Evolutionary conservation across 805 yeast species (phyloP).

Genomic region (Wickerhamomyces ciferrii): DNA sequence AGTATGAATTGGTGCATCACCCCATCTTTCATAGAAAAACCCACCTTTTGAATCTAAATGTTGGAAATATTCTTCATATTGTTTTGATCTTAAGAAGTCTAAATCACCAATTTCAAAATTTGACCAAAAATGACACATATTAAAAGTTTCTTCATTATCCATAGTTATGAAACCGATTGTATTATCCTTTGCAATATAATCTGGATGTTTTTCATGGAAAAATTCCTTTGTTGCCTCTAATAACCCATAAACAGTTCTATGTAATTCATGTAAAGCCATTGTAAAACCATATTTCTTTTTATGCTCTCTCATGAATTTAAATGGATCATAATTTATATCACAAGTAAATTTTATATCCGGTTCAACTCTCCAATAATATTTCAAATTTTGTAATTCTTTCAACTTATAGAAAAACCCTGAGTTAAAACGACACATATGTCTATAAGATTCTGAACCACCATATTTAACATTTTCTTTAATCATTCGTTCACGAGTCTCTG

Average conservation of each 20-base stretch:
- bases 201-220: constrained; percentile 37
- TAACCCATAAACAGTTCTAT: constrained; percentile 53
- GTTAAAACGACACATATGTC: constrained; percentile 57
- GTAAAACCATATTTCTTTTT: constrained; percentile 64
- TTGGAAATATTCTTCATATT: constrained; percentile 56
- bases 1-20: constrained; percentile 90
- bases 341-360: constrained; percentile 60
- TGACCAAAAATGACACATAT: constrained; percentile 80
- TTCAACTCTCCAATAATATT: constrained; percentile 75
- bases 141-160: constrained; percentile 61
- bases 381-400: constrained; percentile 50
- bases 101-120: constrained; percentile 73
- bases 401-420: constrained; percentile 58
- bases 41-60: constrained; percentile 67
- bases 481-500: constrained; percentile 37
- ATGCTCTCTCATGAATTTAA: constrained; percentile 49
- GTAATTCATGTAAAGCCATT: constrained; percentile 58
- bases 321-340: constrained; percentile 59
- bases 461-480: constrained; percentile 40
- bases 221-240: constrained; percentile 54
- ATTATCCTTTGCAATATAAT: constrained; percentile 42
- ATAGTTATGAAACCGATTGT: constrained; percentile 58
- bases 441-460: constrained; percentile 55
- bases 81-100: constrained; percentile 56
- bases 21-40: constrained; percentile 86